phyloP scores from a whole-genome alignment of 805 yeast species.

The Saccharomycopsis sp. region DNA sequence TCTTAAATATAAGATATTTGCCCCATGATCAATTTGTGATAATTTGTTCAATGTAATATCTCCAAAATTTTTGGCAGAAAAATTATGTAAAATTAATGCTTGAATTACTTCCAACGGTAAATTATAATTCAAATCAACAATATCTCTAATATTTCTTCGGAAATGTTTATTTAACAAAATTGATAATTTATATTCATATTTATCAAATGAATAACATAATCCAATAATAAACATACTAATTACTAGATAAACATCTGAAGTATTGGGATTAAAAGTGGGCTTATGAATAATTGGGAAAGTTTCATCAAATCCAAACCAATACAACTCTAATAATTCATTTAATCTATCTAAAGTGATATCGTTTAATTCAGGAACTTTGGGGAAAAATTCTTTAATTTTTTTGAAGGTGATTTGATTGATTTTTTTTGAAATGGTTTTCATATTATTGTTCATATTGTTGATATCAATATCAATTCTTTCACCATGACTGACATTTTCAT shows the following conservation, averaged over 20 bases:
- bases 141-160: conserved; percentile 4
- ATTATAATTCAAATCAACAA: conserved; percentile 3
- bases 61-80: conserved; percentile 12
- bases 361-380: not conserved
- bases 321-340: conserved; percentile 10
- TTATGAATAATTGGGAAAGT: conserved; percentile 15
- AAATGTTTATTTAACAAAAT: conserved; percentile 6
- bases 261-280: conserved; percentile 15
- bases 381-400: conserved; percentile 3
- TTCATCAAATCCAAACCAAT: conserved; percentile 15
- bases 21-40: conserved; percentile 15
- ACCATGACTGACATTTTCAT: not conserved
- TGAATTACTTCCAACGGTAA: conserved; percentile 9
- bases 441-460: too few relatives aligned
- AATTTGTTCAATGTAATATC: conserved; percentile 9
- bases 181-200: conserved; percentile 4
- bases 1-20: conserved; percentile 11
- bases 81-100: conserved; percentile 10
- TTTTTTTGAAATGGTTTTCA: not conserved
- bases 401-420: conserved; percentile 1
- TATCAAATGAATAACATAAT: conserved; percentile 9
- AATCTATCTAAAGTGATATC: conserved; percentile 6
- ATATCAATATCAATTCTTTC: too few relatives aligned
- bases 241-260: conserved; percentile 7
- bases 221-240: conserved; percentile 15